These are phyloP conservation scores for Scheffersomyces parashehatae DNA, from an alignment of 1,139 yeast genomes.

Conservation along the genomic window DNA sequence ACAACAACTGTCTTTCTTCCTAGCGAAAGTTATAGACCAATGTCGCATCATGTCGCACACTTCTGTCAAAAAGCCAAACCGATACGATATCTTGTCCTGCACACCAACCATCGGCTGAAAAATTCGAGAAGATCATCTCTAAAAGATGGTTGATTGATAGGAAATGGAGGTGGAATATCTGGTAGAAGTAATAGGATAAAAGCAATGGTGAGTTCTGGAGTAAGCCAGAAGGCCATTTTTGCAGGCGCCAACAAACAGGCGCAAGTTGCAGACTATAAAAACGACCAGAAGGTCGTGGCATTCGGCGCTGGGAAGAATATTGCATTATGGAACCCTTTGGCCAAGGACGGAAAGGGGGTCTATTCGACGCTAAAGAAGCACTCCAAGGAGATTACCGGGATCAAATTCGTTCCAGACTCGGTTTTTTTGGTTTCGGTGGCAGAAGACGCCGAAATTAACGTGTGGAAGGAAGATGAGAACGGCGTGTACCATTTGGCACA, in stretches of 20 bases:
- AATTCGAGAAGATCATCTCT: slow-evolving; percentile 5
- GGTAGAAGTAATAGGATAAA: neutral
- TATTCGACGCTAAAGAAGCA: slow-evolving; percentile 59
- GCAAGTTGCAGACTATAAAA: slow-evolving; percentile 60
- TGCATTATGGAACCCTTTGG: slow-evolving; percentile 72
- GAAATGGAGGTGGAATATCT: neutral
- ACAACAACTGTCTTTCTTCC: too few species aligned
- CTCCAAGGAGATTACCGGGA: slow-evolving; percentile 56
- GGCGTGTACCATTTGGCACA: slow-evolving; percentile 28
- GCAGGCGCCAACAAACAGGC: slow-evolving; percentile 81
- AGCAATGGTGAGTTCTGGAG: neutral
- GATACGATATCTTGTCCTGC: too few species aligned
- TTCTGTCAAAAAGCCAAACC: too few species aligned
- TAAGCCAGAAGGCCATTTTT: slow-evolving; percentile 58
- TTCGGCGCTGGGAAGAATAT: slow-evolving; percentile 76
- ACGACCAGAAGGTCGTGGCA: slow-evolving; percentile 49
- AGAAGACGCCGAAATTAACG: slow-evolving; percentile 60
- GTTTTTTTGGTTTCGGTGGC: slow-evolving; percentile 58
- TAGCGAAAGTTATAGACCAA: too few species aligned
- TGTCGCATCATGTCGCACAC: too few species aligned
- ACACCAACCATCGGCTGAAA: neutral
- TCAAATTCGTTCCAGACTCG: slow-evolving; percentile 52
- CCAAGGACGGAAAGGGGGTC: slow-evolving; percentile 45
- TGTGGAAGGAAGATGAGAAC: slow-evolving; percentile 50
- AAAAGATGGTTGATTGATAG: neutral